Base-by-base conservation (phyloP, 331 rosid genomes). In the Malus hybrid region DNA sequence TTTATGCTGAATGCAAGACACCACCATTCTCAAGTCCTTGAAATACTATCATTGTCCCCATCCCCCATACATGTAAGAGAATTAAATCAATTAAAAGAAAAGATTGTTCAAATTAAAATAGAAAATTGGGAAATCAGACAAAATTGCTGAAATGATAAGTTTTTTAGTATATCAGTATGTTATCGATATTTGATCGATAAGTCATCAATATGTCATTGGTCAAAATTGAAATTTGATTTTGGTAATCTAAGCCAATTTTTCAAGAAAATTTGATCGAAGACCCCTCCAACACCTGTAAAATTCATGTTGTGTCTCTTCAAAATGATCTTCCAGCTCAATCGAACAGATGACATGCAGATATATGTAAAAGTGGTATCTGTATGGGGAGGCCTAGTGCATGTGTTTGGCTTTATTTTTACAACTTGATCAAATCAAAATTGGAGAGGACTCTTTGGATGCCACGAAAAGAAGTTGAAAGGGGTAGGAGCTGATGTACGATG, bases 1-100 rank as follows among this genome's bases (percentile, higher is more conserved):
- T 86, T 89, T 80, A 88, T 81, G 90, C 91, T 90, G 96, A 91
- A 91, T 80, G 84, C 89, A 83, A 93, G 89, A 90, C 91, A 85
- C 82, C 93, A 87, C 82, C 87, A 63, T 36, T 77, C 69, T 83
- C 77, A 3, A 36, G 80, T 87, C 86, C 82, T 80, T 83, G 48
- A 50, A 77, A 67, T 71, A 80, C 85, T 24, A 24, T 85, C 86
- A 72, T 81, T 81, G 90, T 81, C 87, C 86, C 87, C 85, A 76
- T 80, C 74, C 74, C 70, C 24, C 24, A 24, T 24, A 24, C 56
- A 39, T 78, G 76, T 50, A 74, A 73, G 69, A 39, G 24, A 24
- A 24, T 24, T 24, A 24, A 55, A 55, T 54, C 22, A 54, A 7
- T 10, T 10, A 22, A 59, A 20, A 59, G 46, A 39, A 39, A 39